Evolutionary conservation across 2,329 filamentous ascomycete genomes (phyloP), one percentile per base, ranked within the genome.

Genomic region (Exophiala lecanii-corni): DNA sequence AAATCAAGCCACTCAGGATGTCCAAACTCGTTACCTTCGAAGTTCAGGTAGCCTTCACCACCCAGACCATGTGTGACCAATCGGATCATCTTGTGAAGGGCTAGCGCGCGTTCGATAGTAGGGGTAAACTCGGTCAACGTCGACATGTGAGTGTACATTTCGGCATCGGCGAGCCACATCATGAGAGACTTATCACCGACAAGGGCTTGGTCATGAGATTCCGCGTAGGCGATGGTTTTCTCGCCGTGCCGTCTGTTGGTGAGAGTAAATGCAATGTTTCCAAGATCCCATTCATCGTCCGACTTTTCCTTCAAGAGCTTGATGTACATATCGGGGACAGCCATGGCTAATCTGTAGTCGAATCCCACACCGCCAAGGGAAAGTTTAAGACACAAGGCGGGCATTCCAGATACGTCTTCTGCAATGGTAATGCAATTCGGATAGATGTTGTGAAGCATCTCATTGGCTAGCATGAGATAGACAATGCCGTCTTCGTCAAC

Each of bases 1-100:
- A 98, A 98, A 65, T 98, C 92, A 28, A 98, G 84, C 92, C 92
- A 98, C 67, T 98, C 92, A 0, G 92, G 92, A 62, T 98, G 92
- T 1, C 92, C 92, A 60, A 98, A 98, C 66, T 98, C 92, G 66
- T 98, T 98, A 49, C 92, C 92, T 69, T 96, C 89, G 57, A 98
- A 98, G 71, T 97, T 98, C 40, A 98, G 84, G 61, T 95, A 98
- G 28, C 91, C 92, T 67, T 98, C 92, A 42, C 92, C 92, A 46
- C 92, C 92, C 12, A 98, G 78, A 31, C 76, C 79, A 62, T 98
- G 91, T 1, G 92, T 97, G 51, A 98, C 72, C 12, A 98, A 79
- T 10, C 92, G 85, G 59, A 98, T 96, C 84, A 98, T 84, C 73
- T 98, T 98, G 76, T 98, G 92, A 26, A 98, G 72, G 3, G 86